Conservation (phyloP, 2,329 filamentous ascomycete genomes). For the Curvularia hawaiiensis region DNA sequence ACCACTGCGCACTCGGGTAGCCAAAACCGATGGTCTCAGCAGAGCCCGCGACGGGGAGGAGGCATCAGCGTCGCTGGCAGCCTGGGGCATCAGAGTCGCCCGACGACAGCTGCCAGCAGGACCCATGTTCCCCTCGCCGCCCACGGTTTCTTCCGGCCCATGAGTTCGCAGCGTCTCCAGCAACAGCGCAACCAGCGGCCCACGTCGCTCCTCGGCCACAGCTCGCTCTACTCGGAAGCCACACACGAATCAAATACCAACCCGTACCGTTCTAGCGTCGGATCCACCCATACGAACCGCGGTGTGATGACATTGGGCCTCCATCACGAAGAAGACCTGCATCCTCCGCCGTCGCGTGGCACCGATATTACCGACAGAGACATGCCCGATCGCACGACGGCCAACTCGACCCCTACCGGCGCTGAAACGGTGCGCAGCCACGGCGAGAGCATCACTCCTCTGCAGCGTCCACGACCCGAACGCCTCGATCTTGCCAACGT, state of each 20-base stretch:
- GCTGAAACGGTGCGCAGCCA: slow-evolving; percentile 66
- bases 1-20: slow-evolving; percentile 46
- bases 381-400: slow-evolving; percentile 70
- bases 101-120: slow-evolving; percentile 71
- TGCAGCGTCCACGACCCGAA: slow-evolving; percentile 65
- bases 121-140: slow-evolving; percentile 91
- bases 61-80: slow-evolving; percentile 52
- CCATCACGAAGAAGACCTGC: slow-evolving; percentile 41
- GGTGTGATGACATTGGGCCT: slow-evolving; percentile 37
- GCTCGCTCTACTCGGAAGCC: slow-evolving; percentile 40
- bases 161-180: slow-evolving; percentile 95
- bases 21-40: slow-evolving; percentile 59
- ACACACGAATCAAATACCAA: slow-evolving; percentile 40
- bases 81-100: slow-evolving; percentile 50
- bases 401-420: slow-evolving; percentile 73
- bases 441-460: slow-evolving; percentile 77
- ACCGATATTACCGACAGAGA: slow-evolving; percentile 81
- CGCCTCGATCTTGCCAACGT: slow-evolving; percentile 65
- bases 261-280: slow-evolving; percentile 46
- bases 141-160: slow-evolving; percentile 91
- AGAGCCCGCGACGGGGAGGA: slow-evolving; percentile 60
- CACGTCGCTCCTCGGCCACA: slow-evolving; percentile 44
- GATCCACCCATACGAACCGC: slow-evolving; percentile 43
- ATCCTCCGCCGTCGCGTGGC: slow-evolving; percentile 71
- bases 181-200: slow-evolving; percentile 75